Conservation (phyloP, 139 green algal genomes). For the Deuterostichococcus epilithicus region DNA sequence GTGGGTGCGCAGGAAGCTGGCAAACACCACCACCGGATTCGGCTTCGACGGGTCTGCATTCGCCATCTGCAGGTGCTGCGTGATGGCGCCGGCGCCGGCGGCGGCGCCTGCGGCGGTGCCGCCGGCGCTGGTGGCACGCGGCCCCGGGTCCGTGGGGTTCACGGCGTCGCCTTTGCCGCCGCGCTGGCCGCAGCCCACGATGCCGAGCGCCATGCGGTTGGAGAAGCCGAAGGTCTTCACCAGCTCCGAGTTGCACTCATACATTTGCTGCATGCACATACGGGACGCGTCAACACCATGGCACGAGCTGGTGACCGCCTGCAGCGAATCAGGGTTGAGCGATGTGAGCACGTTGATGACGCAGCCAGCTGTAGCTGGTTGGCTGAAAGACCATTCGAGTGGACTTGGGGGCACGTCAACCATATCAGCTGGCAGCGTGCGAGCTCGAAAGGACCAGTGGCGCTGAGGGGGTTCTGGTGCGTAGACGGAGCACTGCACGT, state of each 20-base stretch:
- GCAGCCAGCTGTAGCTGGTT: too few relatives aligned
- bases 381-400: too few relatives aligned
- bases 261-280: not conserved
- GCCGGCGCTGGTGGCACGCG: not conserved
- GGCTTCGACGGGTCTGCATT: not conserved
- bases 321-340: too few relatives aligned
- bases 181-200: not conserved
- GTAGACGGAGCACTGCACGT: not conserved
- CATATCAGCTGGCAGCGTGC: not conserved
- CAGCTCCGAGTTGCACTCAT: not conserved
- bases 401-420: too few relatives aligned
- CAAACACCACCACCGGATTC: not conserved
- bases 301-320: too few relatives aligned
- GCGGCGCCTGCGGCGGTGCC: too few relatives aligned
- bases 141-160: not conserved
- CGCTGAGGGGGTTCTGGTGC: too few relatives aligned
- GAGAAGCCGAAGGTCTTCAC: constrained; percentile 1
- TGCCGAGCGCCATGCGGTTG: not conserved
- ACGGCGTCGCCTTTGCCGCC: not conserved
- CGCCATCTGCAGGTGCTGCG: not conserved
- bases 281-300: too few relatives aligned
- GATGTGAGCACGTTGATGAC: too few relatives aligned
- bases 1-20: not conserved
- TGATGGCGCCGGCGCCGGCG: not conserved
- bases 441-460: too few relatives aligned